A percentile compares a stretch with the other conserved stretches of the same genome.
phyloP scores from a whole-genome alignment of 169 alveolate genomes.

The Eimeria necatrix region DNA sequence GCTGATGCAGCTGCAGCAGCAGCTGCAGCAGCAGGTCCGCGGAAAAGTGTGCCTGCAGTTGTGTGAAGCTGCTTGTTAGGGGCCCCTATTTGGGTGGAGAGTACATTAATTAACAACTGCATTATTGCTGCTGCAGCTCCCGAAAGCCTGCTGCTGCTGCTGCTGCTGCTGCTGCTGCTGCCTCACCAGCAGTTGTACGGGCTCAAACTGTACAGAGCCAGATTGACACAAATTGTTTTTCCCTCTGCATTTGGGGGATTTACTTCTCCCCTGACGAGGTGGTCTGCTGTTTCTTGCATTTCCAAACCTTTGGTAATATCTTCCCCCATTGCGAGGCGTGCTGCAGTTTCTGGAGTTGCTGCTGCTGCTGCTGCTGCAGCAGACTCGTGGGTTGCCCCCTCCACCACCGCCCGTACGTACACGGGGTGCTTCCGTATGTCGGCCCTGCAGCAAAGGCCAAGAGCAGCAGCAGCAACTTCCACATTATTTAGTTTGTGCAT shows the following conservation, averaged over 20 bases:
- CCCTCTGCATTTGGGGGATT: constrained; percentile 50
- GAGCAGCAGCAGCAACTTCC: no score
- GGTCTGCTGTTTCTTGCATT: neutral
- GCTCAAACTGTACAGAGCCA: neutral
- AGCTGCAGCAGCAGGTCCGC: neutral
- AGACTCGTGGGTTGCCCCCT: constrained; percentile 66
- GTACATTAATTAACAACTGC: no score
- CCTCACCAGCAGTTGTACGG: neutral
- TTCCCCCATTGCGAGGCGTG: constrained; percentile 33
- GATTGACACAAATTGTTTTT: constrained; percentile 31
- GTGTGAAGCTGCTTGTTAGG: no score
- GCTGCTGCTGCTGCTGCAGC: constrained; percentile 11
- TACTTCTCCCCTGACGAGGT: constrained; percentile 26
- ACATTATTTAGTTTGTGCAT: no score
- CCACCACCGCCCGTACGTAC: constrained; percentile 48
- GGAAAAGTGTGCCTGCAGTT: neutral
- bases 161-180: neutral
- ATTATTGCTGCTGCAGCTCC: no score
- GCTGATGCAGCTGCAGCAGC: neutral
- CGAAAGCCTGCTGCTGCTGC: no score
- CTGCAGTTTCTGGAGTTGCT: constrained; percentile 51
- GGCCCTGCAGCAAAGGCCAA: neutral
- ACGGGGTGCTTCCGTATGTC: constrained; percentile 62
- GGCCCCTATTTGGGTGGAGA: no score
- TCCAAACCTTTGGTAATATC: constrained; percentile 31